phyloP scores from a whole-genome alignment of 1,284 basidiomycete genomes.

The Malassezia caprae region DNA sequence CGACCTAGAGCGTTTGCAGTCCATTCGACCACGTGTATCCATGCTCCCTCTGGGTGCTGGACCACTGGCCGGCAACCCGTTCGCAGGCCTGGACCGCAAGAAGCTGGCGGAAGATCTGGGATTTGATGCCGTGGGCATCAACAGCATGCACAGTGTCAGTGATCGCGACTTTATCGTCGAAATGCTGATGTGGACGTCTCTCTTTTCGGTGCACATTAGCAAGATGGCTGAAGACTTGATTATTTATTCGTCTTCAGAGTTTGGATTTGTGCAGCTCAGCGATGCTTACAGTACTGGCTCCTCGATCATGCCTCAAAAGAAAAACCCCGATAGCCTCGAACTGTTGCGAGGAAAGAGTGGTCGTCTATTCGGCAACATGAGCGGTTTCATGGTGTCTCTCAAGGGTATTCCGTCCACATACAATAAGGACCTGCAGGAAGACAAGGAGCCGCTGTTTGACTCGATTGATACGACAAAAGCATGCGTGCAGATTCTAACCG shows the following conservation, averaged over 20 bases:
- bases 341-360: slow-evolving; percentile 89
- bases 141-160: slow-evolving; percentile 60
- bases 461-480: slow-evolving; percentile 80
- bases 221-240: slow-evolving; percentile 92
- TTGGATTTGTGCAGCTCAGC: slow-evolving; percentile 83
- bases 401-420: slow-evolving; percentile 97
- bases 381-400: slow-evolving; percentile 95
- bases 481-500: slow-evolving; percentile 82
- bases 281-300: slow-evolving; percentile 98
- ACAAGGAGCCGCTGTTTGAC: slow-evolving; percentile 95
- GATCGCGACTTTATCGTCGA: slow-evolving; percentile 96
- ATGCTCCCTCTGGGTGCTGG: slow-evolving; percentile 87
- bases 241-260: slow-evolving; percentile 91
- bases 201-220: slow-evolving; percentile 85
- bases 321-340: slow-evolving; percentile 94
- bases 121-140: slow-evolving; percentile 43
- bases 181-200: slow-evolving; percentile 89
- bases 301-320: slow-evolving; percentile 99
- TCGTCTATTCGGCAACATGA: slow-evolving; percentile 79
- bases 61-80: slow-evolving; percentile 91
- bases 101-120: slow-evolving; percentile 44
- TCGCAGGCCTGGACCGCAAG: slow-evolving; percentile 51
- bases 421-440: slow-evolving; percentile 98
- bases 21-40: slow-evolving; percentile 64
- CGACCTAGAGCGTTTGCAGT: slow-evolving; percentile 75